A percentile compares a stretch with the other conserved stretches of the same genome.
Conservation (phyloP, 1,284 basidiomycete species). For the Amylostereum areolatum region DNA sequence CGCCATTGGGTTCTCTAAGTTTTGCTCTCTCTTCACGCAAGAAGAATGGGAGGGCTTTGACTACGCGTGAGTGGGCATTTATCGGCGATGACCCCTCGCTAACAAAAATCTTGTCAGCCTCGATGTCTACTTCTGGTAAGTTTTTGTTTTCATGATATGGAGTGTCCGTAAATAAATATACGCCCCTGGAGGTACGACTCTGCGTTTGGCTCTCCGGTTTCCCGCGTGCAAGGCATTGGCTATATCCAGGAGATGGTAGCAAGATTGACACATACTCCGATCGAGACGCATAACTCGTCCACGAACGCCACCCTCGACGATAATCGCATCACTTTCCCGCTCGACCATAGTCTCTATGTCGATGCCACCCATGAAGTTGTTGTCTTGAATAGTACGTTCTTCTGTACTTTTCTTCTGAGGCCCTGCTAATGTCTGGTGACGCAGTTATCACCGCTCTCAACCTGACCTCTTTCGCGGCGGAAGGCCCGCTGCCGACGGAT, state of each 20-base stretch:
- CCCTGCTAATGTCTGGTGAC: background rate
- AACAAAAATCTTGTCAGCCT: slow-evolving; percentile 16
- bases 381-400: slow-evolving; percentile 61
- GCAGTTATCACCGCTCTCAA: slow-evolving; percentile 71
- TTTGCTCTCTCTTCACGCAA: slow-evolving; percentile 85
- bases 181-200: slow-evolving; percentile 55
- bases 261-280: slow-evolving; percentile 71
- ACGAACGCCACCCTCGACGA: slow-evolving; percentile 78
- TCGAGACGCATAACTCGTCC: slow-evolving; percentile 62
- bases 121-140: slow-evolving; percentile 34
- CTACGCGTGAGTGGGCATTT: slow-evolving; percentile 52
- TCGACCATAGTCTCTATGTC: slow-evolving; percentile 76
- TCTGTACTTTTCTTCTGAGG: background rate
- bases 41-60: slow-evolving; percentile 89
- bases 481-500: slow-evolving; percentile 65
- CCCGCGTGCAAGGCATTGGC: slow-evolving; percentile 77
- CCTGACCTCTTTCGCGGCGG: slow-evolving; percentile 60
- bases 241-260: slow-evolving; percentile 81
- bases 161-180: too few relatives aligned
- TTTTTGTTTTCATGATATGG: background rate
- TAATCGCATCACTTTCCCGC: slow-evolving; percentile 70
- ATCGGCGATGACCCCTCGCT: background rate
- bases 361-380: slow-evolving; percentile 86
- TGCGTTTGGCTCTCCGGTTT: slow-evolving; percentile 75
- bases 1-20: slow-evolving; percentile 83